Evolutionary conservation across 176 grass and related monocot species (phyloP), one percentile per base, ranked within the genome.

Genomic region (Musa schizocarpa): DNA sequence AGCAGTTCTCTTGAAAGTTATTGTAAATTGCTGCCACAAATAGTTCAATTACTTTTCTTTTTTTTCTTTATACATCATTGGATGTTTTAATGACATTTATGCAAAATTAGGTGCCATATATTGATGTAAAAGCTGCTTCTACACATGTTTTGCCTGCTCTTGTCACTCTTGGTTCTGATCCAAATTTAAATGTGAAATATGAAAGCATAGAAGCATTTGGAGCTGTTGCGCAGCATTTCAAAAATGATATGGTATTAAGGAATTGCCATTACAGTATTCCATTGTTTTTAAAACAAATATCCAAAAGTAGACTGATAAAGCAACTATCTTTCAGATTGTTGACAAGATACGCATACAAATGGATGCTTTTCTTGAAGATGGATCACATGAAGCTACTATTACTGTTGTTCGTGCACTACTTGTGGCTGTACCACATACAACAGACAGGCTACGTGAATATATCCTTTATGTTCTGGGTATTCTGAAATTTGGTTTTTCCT

Each of bases 361-460:
- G 94, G 90, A 98, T 84, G 86, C 90, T 81, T 98, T 98, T 82
- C 88, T 98, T 83, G 94, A 98, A 87, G 94, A 98, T 85, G 90
- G 90, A 81, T 93, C 90, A 21, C 90, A 98, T 71, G 94, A 98
- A 83, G 94, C 94, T 76, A 91, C 82, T 74, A 54, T 87, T 71
- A 93, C 90, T 83, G 94, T 93, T 79, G 85, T 98, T 73, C 88
- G 73, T 89, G 83, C 94, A 69, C 77, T 98, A 79, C 75, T 85
- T 70, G 90, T 84, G 26, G 88, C 94, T 17, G 84, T 93, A 72
- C 88, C 94, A 50, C 86, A 98, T 87, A 91, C 94, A 80, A 91
- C 88, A 78, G 86, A 98, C 80, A 87, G 84, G 82, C 86, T 98
- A 74, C 88, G 84, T 81, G 90, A 98, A 98, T 98, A 98, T 98